Evolutionary conservation across 2,329 filamentous ascomycete genomes (phyloP), one percentile per base, ranked within the genome.

Genomic region (Microthyrium microscopicum): DNA sequence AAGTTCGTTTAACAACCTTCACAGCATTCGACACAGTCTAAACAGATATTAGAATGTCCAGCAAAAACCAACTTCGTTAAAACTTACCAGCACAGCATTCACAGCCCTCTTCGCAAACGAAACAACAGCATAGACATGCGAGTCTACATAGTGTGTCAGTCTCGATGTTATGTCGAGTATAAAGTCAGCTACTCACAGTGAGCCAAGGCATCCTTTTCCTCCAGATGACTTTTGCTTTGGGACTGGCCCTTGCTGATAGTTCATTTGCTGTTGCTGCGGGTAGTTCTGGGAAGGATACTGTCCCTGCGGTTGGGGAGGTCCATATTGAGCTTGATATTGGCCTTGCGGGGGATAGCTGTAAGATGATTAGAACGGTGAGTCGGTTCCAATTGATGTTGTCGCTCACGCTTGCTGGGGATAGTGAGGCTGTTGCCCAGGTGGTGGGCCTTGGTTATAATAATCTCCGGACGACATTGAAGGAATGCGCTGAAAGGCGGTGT

Each of bases 61-160:
- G 9, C 13, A 12, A 29, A 9, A 17, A 29, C 27, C 9, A 29
- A 8, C 8, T 29, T 9, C 11, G 27, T 9, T 16, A 8, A 29
- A 25, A 25, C 27, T 8, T 29, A 29, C 27, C 31, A 6, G 62
- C 55, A 46, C 70, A 74, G 54, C 69, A 73, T 49, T 73, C 70
- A 45, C 70, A 75, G 19, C 64, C 60, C 51, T 74, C 70, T 46
- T 73, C 70, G 44, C 67, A 72, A 19, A 75, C 58, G 52, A 70
- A 75, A 46, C 70, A 74, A 49, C 70, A 76, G 56, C 70, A 74
- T 24, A 75, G 50, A 21, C 57, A 58, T 30, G 65, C 66, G 31
- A 72, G 48, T 53, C 32, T 31, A 20, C 7, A 29, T 21, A 16
- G 17, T 22, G 9, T 26, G 24, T 19, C 31, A 33, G n/a, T 25